Percentiles rank a stretch among this genome's conserved stretches.
Evolutionary conservation across 106 monocot genomes (phyloP).

Genomic region (Narthecium ossifragum): DNA sequence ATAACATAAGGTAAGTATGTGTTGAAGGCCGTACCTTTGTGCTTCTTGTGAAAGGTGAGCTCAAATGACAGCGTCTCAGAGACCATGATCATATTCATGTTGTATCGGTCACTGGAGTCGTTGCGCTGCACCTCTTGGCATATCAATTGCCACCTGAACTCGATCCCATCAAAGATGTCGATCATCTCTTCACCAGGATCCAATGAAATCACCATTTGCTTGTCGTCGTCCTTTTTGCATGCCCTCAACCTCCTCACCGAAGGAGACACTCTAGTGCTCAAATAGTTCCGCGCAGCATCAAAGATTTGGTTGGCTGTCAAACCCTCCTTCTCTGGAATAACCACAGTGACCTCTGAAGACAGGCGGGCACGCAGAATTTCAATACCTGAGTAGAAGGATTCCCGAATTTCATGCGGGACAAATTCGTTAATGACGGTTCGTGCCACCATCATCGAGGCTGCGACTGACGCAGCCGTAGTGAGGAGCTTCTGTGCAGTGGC

Average conservation of each 20-base stretch:
- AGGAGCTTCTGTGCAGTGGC: constrained; percentile 8
- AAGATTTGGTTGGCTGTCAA: constrained; percentile 18
- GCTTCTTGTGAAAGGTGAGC: constrained; percentile 30
- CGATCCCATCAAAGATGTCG: constrained; percentile 27
- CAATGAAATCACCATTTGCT: constrained; percentile 8
- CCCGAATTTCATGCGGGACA: constrained; percentile 21
- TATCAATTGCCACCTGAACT: constrained; percentile 19
- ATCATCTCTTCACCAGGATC: constrained; percentile 20
- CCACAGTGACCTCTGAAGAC: constrained; percentile 21
- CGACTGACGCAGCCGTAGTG: constrained; percentile 26
- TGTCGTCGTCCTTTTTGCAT: constrained; percentile 7
- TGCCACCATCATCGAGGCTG: constrained; percentile 17
- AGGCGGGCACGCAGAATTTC: constrained; percentile 1
- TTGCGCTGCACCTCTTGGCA: not conserved
- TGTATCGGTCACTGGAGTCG: not conserved
- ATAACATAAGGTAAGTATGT: constrained; percentile 25
- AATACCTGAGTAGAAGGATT: constrained; percentile 7
- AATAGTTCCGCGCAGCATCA: constrained; percentile 12
- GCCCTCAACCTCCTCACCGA: constrained; percentile 14
- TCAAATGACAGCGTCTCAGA: constrained; percentile 3
- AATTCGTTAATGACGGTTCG: constrained; percentile 22
- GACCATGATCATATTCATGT: too few species aligned
- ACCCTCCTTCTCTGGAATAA: constrained; percentile 25
- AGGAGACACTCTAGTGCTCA: constrained; percentile 14
- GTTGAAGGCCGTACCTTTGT: constrained; percentile 17